Evolutionary conservation across 23 red algal genomes (phyloP).

Genomic region (Gracilaria vermiculophylla): DNA sequence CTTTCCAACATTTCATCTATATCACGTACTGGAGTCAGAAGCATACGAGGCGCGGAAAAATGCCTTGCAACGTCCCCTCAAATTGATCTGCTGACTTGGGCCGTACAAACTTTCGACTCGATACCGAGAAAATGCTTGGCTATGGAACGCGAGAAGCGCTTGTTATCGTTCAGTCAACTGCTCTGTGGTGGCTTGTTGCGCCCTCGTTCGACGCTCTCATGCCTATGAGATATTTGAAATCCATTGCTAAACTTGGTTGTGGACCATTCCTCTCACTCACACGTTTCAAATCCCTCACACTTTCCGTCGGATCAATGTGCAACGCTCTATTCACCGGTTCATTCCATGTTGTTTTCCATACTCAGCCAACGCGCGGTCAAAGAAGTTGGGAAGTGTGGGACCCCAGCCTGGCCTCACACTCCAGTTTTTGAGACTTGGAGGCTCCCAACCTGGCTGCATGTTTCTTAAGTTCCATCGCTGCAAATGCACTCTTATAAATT

Average conservation of each 20-base stretch:
- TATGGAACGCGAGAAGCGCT: neutral
- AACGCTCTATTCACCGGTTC: neutral
- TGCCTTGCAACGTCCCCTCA: neutral
- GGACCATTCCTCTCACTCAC: slow-evolving; percentile 3
- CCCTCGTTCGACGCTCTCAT: neutral
- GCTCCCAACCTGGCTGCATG: neutral
- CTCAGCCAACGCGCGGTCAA: no score
- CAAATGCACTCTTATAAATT: neutral
- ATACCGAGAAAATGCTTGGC: neutral
- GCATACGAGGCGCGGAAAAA: neutral
- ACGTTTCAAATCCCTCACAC: neutral
- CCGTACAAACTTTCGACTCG: neutral
- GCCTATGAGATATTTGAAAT: neutral
- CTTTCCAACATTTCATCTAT: neutral
- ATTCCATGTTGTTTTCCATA: no score
- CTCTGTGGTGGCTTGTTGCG: neutral
- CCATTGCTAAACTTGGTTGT: no score
- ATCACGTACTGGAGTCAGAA: neutral
- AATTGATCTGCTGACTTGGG: neutral
- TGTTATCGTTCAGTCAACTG: neutral
- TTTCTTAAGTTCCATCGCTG: neutral
- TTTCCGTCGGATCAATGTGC: neutral
- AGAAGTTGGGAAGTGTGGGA: no score
- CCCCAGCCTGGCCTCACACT: neutral
- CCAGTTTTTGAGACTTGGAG: neutral